Evolutionary conservation across 176 grass and related monocot species (phyloP).

Genomic region (Puccinellia tenuiflora): DNA sequence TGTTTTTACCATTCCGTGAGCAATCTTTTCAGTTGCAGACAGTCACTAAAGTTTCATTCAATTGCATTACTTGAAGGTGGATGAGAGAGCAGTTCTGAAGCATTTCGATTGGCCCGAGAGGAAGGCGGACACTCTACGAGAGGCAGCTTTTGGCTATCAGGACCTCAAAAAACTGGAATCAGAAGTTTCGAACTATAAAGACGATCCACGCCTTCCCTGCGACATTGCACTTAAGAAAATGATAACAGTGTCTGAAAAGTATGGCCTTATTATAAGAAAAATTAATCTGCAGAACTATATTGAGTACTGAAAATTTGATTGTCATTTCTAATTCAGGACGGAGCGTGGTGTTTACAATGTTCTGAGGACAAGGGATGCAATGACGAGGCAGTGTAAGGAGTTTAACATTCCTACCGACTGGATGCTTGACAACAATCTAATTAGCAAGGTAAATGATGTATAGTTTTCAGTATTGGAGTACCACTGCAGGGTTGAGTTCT

Average conservation of each 20-base stretch:
- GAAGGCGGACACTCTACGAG: slow-evolving; percentile 86
- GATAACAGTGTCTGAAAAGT: slow-evolving; percentile 92
- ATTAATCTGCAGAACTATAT: neutral
- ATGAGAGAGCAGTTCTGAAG: slow-evolving; percentile 95
- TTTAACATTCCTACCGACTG: slow-evolving; percentile 94
- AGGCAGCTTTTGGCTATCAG: slow-evolving; percentile 94
- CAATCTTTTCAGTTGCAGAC: slow-evolving; percentile 13
- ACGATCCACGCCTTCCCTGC: slow-evolving; percentile 71
- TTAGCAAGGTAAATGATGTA: slow-evolving; percentile 69
- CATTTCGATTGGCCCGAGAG: slow-evolving; percentile 99
- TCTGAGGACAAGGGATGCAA: slow-evolving; percentile 78
- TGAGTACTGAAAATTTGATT: slow-evolving; percentile 11
- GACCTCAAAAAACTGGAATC: slow-evolving; percentile 91
- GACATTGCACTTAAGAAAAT: slow-evolving; percentile 94
- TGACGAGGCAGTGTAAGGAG: slow-evolving; percentile 75
- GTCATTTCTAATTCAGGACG: slow-evolving; percentile 50
- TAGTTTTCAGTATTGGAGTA: neutral
- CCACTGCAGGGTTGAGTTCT: neutral
- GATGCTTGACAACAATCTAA: slow-evolving; percentile 88
- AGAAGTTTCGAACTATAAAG: slow-evolving; percentile 87
- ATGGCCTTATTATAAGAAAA: slow-evolving; percentile 1
- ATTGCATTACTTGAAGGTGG: slow-evolving; percentile 49
- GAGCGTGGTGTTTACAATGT: slow-evolving; percentile 80
- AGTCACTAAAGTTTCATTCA: slow-evolving; percentile 23
- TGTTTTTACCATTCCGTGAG: neutral